Conservation (phyloP, 371 early-diverging fungal genomes). For the Basidiobolus meristosporus region DNA sequence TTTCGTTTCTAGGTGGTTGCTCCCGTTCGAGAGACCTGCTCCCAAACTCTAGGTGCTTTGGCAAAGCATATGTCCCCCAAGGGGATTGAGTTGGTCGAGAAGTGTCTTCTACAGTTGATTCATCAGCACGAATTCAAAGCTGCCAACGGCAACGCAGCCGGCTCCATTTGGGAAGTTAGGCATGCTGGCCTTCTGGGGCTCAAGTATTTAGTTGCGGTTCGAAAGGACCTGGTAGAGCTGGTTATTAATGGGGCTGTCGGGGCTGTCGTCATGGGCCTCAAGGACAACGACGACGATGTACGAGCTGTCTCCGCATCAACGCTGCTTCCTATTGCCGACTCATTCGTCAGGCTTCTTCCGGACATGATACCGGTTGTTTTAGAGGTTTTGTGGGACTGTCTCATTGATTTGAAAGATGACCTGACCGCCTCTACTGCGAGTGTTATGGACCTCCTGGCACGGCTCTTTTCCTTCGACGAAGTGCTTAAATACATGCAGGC, state of each 20-base stretch:
- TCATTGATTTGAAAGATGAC: conserved; percentile 71
- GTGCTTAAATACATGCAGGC: conserved; percentile 28
- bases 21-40: conserved; percentile 91
- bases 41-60: conserved; percentile 78
- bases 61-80: conserved; percentile 40
- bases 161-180: conserved; percentile 76
- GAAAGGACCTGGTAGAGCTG: conserved; percentile 58
- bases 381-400: conserved; percentile 64
- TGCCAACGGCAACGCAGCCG: conserved; percentile 7
- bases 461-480: conserved; percentile 43
- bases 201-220: conserved; percentile 84
- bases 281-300: conserved; percentile 82
- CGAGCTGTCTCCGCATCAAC: conserved; percentile 81
- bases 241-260: conserved; percentile 36
- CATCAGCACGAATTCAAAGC: conserved; percentile 23
- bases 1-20: too few relatives aligned
- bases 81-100: conserved; percentile 27
- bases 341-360: conserved; percentile 46
- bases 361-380: conserved; percentile 49
- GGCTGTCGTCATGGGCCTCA: conserved; percentile 22
- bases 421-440: conserved; percentile 80
- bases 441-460: conserved; percentile 83
- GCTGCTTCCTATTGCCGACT: conserved; percentile 68
- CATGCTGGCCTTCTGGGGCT: conserved; percentile 91
- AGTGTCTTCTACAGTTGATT: conserved; percentile 29